Evolutionary conservation across 108 stramenopile genomes (phyloP).

Genomic region (Parietichytrium sp.): DNA sequence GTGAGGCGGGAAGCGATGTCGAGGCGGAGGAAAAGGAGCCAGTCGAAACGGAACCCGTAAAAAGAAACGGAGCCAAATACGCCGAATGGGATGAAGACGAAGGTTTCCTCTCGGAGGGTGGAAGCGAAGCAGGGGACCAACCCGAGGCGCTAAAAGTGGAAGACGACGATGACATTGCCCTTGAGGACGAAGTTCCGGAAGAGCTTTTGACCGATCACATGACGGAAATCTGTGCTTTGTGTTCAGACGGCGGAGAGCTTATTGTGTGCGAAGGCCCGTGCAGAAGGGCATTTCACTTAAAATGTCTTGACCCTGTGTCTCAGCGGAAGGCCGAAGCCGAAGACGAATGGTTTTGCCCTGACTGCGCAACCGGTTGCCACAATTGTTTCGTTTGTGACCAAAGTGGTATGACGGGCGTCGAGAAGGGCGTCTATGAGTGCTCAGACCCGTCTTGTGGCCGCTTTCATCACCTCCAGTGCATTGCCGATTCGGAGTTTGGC

Average conservation of each 20-base stretch:
- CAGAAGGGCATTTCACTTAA: neutral
- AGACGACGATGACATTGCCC: neutral
- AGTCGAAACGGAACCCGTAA: too few relatives aligned
- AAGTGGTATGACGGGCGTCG: neutral
- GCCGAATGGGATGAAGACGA: slow-evolving; percentile 8
- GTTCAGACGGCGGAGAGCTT: slow-evolving; percentile 25
- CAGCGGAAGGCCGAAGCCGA: neutral
- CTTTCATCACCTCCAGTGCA: slow-evolving; percentile 2
- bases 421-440: neutral
- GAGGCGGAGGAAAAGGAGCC: neutral
- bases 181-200: neutral
- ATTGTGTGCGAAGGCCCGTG: slow-evolving; percentile 5
- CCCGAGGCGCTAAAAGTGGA: neutral
- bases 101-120: too few relatives aligned
- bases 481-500: neutral
- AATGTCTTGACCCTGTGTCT: neutral
- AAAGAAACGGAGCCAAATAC: neutral
- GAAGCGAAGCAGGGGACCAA: too few relatives aligned
- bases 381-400: neutral
- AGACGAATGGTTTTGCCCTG: slow-evolving; percentile 20
- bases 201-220: slow-evolving; percentile 11
- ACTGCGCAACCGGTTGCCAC: slow-evolving; percentile 11
- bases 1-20: neutral
- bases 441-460: neutral
- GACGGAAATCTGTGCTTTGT: neutral